Percentiles rank a stretch among this genome's conserved stretches.
Conservation (phyloP, 2,329 filamentous ascomycete genomes). For the Clarireedia paspali region DNA sequence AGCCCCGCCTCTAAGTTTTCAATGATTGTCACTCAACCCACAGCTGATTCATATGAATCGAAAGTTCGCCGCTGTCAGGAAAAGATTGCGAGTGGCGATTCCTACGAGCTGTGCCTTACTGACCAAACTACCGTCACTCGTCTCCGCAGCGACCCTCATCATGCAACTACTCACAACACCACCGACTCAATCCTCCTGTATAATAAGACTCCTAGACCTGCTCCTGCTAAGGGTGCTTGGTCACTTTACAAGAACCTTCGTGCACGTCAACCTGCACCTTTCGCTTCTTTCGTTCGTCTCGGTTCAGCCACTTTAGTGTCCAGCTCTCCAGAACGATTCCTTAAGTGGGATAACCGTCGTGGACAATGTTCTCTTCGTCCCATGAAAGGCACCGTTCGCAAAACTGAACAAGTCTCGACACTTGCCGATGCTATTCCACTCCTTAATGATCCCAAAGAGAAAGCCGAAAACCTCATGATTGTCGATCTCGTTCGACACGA, state of each 20-base stretch:
- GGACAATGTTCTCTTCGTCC: slow-evolving; percentile 74
- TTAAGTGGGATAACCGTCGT: slow-evolving; percentile 51
- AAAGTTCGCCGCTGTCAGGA: slow-evolving; percentile 31
- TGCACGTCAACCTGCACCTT: slow-evolving; percentile 28
- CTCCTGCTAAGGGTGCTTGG: slow-evolving; percentile 20
- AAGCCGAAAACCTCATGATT: slow-evolving; percentile 96
- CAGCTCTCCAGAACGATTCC: slow-evolving; percentile 83
- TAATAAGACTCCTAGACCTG: slow-evolving; percentile 10
- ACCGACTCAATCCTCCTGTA: slow-evolving; percentile 7
- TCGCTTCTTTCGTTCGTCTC: slow-evolving; percentile 74
- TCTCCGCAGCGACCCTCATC: slow-evolving; percentile 4
- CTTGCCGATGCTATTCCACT: slow-evolving; percentile 64
- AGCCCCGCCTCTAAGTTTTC: background rate
- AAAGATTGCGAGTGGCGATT: slow-evolving; percentile 32
- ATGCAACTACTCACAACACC: background rate
- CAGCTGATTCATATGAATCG: slow-evolving; percentile 25
- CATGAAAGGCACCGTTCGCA: slow-evolving; percentile 95
- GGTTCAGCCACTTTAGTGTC: slow-evolving; percentile 64
- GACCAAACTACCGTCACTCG: slow-evolving; percentile 24
- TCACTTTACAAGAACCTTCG: slow-evolving; percentile 27
- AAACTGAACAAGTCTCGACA: slow-evolving; percentile 56
- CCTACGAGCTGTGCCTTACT: slow-evolving; percentile 35
- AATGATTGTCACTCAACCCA: slow-evolving; percentile 20
- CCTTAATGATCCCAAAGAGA: slow-evolving; percentile 77
- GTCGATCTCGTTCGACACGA: slow-evolving; percentile 95